Evolutionary conservation across 2,329 filamentous ascomycete species (phyloP).

Genomic region (Fusarium lyarnte): DNA sequence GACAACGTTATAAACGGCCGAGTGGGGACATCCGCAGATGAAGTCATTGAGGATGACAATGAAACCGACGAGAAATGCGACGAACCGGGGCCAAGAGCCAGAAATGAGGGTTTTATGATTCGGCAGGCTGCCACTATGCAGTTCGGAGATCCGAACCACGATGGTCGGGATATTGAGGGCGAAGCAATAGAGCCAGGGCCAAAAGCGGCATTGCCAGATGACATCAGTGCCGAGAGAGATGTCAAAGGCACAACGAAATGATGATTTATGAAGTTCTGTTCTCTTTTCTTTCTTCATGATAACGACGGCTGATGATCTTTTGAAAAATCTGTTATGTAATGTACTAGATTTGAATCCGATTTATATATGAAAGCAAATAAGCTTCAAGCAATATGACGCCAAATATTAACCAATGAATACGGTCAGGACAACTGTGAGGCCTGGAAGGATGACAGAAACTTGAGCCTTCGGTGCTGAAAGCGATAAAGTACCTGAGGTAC

Average conservation of each 20-base stretch:
- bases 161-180: background rate
- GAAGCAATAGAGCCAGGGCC: background rate
- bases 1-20: conserved; percentile 52
- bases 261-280: conserved; percentile 31
- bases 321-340: background rate
- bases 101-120: conserved; percentile 11
- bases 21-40: conserved; percentile 38
- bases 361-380: background rate
- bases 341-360: background rate
- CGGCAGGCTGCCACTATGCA: conserved; percentile 11
- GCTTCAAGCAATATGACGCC: background rate
- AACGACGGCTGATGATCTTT: conserved; percentile 8
- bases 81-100: conserved; percentile 6
- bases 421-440: background rate
- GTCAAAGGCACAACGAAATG: conserved; percentile 7
- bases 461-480: background rate
- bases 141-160: background rate
- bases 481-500: background rate
- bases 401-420: background rate
- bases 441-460: background rate
- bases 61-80: conserved; percentile 32
- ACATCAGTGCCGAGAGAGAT: background rate
- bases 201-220: background rate
- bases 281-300: conserved; percentile 15
- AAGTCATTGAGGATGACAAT: conserved; percentile 35